phyloP scores from a whole-genome alignment of 1,139 yeast genomes.

The Blastobotrys capitulatus region DNA sequence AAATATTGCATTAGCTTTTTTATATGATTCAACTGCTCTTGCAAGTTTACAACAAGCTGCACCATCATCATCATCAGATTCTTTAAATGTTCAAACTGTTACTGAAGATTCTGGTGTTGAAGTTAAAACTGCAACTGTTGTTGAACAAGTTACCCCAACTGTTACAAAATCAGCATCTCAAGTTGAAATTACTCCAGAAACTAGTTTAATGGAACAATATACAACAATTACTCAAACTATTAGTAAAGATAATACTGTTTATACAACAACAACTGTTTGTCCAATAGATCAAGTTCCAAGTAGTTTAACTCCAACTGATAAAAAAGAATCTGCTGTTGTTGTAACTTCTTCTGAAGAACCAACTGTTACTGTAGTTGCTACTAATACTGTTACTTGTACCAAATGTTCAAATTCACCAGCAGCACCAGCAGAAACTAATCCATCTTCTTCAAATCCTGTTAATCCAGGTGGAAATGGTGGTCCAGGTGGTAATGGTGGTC shows the following conservation, averaged over 20 bases:
- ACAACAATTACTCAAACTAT: conserved; percentile 2
- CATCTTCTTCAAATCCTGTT: too few species aligned
- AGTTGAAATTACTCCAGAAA: too few species aligned
- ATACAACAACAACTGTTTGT: conserved; percentile 4
- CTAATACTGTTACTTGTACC: not conserved
- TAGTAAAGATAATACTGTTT: not conserved
- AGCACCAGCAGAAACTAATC: too few species aligned
- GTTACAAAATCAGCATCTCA: too few species aligned
- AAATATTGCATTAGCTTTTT: not conserved
- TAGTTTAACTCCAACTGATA: not conserved
- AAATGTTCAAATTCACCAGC: too few species aligned
- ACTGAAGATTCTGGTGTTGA: not conserved
- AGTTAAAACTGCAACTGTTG: not conserved
- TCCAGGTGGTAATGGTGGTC: not conserved
- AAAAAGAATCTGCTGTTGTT: not conserved
- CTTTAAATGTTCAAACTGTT: not conserved
- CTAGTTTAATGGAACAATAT: not conserved
- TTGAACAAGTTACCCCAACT: not conserved
- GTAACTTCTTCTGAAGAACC: not conserved
- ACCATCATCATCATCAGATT: not conserved
- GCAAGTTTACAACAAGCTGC: not conserved
- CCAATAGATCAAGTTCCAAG: conserved; percentile 1
- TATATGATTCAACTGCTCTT: not conserved
- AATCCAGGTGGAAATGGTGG: too few species aligned
- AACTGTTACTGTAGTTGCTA: not conserved